Evolutionary conservation across 345 rosid genomes (phyloP).

Genomic region (Mangifera indica): DNA sequence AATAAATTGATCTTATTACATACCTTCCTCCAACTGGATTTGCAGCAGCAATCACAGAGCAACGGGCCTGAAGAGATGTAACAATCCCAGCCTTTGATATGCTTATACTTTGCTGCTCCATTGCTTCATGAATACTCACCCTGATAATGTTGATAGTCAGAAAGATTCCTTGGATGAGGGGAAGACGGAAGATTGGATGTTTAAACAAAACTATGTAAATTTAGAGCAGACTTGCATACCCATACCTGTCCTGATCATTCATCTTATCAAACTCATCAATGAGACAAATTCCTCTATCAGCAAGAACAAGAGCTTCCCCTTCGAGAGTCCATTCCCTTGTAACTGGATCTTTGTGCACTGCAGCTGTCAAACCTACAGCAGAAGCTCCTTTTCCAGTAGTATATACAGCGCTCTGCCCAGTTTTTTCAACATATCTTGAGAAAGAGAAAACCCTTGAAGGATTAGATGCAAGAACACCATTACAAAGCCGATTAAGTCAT

Average conservation of each 20-base stretch:
- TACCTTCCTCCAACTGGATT: constrained; percentile 98
- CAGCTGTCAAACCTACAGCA: constrained; percentile 97
- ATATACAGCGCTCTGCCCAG: constrained; percentile 98
- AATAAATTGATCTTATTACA: background rate
- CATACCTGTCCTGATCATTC: constrained; percentile 98
- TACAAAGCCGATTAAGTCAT: background rate
- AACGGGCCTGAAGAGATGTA: constrained; percentile 98
- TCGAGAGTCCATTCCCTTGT: constrained; percentile 99
- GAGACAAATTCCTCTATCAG: constrained; percentile 93
- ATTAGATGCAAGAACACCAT: constrained; percentile 17
- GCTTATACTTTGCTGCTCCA: constrained; percentile 99
- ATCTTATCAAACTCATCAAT: constrained; percentile 99
- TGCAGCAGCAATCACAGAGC: constrained; percentile 98
- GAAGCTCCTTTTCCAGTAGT: constrained; percentile 99
- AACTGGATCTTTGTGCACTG: constrained; percentile 99
- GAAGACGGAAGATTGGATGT: background rate
- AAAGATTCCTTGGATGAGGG: background rate
- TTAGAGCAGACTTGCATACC: constrained; percentile 3
- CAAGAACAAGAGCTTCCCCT: constrained; percentile 99
- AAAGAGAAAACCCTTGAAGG: constrained; percentile 5
- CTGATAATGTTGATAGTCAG: constrained; percentile 32
- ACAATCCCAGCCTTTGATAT: constrained; percentile 98
- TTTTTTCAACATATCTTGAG: constrained; percentile 91
- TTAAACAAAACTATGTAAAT: background rate
- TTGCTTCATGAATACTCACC: constrained; percentile 99